Percentiles rank a stretch among this genome's conserved stretches.
phyloP scores from a whole-genome alignment of 345 rosid species.

The Rhodamnia argentea region DNA sequence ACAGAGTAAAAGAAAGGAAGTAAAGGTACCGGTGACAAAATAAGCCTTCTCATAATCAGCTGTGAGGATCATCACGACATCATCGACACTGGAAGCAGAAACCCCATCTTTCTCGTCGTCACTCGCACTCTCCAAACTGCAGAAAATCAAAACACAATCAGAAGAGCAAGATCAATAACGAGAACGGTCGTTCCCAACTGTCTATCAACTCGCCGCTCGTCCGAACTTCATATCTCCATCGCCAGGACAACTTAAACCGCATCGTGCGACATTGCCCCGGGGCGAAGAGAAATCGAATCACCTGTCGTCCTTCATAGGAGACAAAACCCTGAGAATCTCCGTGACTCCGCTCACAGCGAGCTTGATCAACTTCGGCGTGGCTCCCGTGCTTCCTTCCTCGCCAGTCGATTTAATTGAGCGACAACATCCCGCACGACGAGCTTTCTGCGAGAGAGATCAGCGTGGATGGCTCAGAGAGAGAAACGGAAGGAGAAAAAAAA shows the following conservation, averaged over 20 bases:
- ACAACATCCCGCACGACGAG: constrained; percentile 28
- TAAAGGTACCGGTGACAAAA: constrained; percentile 62
- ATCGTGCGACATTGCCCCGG: not conserved
- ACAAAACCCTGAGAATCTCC: constrained; percentile 55
- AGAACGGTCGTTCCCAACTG: not conserved
- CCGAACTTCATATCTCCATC: not conserved
- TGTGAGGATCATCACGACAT: constrained; percentile 39
- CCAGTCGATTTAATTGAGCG: constrained; percentile 24
- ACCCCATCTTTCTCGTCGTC: constrained; percentile 17
- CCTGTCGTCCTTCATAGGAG: constrained; percentile 25
- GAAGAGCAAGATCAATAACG: not conserved
- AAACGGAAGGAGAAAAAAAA: not conserved
- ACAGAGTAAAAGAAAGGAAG: not conserved
- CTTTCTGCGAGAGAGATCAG: constrained; percentile 5
- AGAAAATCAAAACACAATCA: not conserved
- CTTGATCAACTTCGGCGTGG: constrained; percentile 37
- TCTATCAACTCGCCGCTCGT: not conserved
- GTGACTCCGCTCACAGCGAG: constrained; percentile 70
- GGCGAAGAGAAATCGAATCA: constrained; percentile 5
- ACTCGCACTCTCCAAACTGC: constrained; percentile 9
- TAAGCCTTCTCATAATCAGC: constrained; percentile 69
- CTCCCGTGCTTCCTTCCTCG: not conserved
- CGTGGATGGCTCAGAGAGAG: not conserved
- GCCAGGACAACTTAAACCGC: not conserved
- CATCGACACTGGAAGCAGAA: constrained; percentile 35